Evolutionary conservation across 2,329 filamentous ascomycete genomes (phyloP), one percentile per base, ranked within the genome.

Genomic region (Aspergillus fijiensis): DNA sequence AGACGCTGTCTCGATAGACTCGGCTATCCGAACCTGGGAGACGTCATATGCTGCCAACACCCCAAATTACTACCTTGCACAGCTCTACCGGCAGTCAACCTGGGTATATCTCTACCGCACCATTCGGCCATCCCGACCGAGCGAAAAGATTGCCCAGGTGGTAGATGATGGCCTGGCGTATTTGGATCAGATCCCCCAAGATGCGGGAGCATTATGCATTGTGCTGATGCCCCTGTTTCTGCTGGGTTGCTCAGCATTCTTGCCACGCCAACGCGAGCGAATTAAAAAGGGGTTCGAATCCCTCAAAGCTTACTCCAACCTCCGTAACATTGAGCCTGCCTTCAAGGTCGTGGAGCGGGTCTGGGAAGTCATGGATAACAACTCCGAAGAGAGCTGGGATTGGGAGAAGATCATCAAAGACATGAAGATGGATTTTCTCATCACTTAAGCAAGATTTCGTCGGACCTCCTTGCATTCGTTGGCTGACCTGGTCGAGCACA

Each of bases 1-100:
- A 67, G 85, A 86, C 50, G 91, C 90, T 0, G 87, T 89, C 5
- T 85, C 88, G 55, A 92, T 96, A 67, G 89, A 96, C 65, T 83
- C 84, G 14, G 87, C 85, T 5, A 88, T 96, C 55, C 84, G 87
- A 5, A 83, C 85, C 14, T 96, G 92, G 92, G 82, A 84, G 25
- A 90, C 91, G 2, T 79, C 77, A 0, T 82, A 85, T 60, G 69
- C 76, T 11, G 75, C 79, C 2, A 79, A 81, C 48, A 80, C 81
- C 5, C 78, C 82, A 5, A 84, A 85, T 58, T 85, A 81, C 73
- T 81, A 77, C 33, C 79, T 85, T 49, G 84, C 84, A 1, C 82
- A 87, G 72, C 75, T 87, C 5, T 87, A 87, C 69, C 80, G 84
- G 12, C 85, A 87, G 68, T 85, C 83, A 49, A 85, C 84, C 6